Conservation (phyloP, 225 moss, liverwort and hornwort species). For the Straminergon stramineum region DNA sequence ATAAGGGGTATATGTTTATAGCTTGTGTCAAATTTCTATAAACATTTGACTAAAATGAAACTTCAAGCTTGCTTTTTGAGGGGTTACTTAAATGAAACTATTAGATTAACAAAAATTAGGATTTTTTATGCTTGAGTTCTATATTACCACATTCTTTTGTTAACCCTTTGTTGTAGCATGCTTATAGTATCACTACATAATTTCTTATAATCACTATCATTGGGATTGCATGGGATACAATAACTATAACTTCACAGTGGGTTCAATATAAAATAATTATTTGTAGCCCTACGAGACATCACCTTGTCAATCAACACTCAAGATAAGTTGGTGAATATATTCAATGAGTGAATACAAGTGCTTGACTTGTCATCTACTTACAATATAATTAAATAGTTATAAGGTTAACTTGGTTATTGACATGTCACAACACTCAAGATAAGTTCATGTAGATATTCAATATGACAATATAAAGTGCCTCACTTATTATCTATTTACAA, state of each 20-base stretch:
- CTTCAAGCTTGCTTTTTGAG: too few species aligned
- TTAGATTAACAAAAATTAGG: neutral
- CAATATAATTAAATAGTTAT: neutral
- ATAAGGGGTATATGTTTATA: too few species aligned
- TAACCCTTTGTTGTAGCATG: neutral
- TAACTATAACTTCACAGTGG: rapidly evolving
- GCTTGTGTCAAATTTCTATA: too few species aligned
- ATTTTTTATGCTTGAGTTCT: neutral
- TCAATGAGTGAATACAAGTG: neutral
- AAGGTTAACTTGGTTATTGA: neutral
- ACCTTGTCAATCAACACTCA: rapidly evolving
- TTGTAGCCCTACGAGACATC: neutral
- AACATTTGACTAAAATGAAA: too few species aligned
- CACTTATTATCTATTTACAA: neutral
- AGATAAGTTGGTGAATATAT: neutral
- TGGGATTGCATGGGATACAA: too few species aligned
- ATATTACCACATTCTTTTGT: neutral
- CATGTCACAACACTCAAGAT: neutral
- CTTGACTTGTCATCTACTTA: neutral
- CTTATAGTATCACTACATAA: neutral
- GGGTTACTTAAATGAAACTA: neutral
- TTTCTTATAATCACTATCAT: neutral
- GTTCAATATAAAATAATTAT: neutral
- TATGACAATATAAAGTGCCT: neutral
- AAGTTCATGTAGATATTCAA: neutral